A percentile compares a stretch with the other conserved stretches of the same genome.
These are phyloP conservation scores for Ensete glaucum DNA, from an alignment of 176 grass and related monocot species.

Conservation along the genomic window DNA sequence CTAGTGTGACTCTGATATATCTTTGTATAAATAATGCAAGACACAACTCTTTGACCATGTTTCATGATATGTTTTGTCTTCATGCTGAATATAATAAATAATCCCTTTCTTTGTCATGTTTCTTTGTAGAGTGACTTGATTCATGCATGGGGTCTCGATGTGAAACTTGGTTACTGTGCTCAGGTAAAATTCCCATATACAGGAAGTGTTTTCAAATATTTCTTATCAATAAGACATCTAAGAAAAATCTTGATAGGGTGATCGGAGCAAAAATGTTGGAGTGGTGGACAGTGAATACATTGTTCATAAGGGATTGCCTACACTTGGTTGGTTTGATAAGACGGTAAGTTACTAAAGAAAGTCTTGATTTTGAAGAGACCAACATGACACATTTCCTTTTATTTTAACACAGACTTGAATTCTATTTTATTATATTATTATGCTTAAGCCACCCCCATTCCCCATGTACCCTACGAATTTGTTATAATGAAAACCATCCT, in stretches of 20 bases:
- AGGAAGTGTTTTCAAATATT: neutral
- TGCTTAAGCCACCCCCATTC: too few species aligned
- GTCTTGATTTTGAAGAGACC: too few species aligned
- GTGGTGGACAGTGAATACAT: slow-evolving; percentile 15
- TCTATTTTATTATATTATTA: too few species aligned
- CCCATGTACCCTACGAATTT: too few species aligned
- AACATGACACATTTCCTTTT: too few species aligned
- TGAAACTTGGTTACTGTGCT: slow-evolving; percentile 85
- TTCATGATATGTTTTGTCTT: neutral
- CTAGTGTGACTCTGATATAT: neutral
- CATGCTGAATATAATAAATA: too few species aligned
- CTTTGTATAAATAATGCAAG: neutral
- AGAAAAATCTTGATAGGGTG: slow-evolving; percentile 19
- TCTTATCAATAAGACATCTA: neutral
- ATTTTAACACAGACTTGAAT: too few species aligned
- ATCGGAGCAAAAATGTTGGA: slow-evolving; percentile 28
- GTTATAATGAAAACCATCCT: too few species aligned
- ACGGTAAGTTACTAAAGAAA: slow-evolving; percentile 15
- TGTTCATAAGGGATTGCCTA: slow-evolving; percentile 4
- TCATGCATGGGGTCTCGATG: slow-evolving; percentile 84
- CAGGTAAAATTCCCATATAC: slow-evolving; percentile 23
- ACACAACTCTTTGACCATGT: neutral
- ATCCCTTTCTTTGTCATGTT: neutral
- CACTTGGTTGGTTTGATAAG: slow-evolving; percentile 30
- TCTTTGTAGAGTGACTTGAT: slow-evolving; percentile 74